Percentiles rank a stretch among this genome's conserved stretches.
Evolutionary conservation across 768 basidiomycete genomes (phyloP).

Genomic region (Russula foetens): DNA sequence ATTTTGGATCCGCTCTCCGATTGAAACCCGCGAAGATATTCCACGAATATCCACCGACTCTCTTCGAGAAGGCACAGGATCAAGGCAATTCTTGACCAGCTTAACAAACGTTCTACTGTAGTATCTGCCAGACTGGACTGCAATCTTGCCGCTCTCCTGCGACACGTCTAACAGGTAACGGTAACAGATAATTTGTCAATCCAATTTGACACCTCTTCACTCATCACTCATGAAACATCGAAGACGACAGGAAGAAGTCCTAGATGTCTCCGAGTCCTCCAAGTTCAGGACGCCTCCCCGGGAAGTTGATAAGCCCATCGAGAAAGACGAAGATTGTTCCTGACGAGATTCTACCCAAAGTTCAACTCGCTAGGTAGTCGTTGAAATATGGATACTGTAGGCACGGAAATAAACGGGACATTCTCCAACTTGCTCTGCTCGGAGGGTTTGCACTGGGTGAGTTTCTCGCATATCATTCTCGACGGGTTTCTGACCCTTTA

Average conservation of each 20-base stretch:
- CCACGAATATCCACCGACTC: constrained; percentile 17
- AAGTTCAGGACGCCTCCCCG: constrained; percentile 28
- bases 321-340: constrained; percentile 17
- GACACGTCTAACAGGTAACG: constrained; percentile 13
- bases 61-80: constrained; percentile 15
- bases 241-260: constrained; percentile 48
- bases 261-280: constrained; percentile 32
- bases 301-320: constrained; percentile 21
- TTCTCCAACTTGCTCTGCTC: constrained; percentile 32
- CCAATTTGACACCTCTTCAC: background rate
- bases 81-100: constrained; percentile 7
- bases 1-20: too few species aligned
- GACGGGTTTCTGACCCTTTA: background rate
- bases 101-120: constrained; percentile 13
- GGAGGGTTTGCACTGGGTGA: constrained; percentile 46
- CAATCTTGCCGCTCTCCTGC: constrained; percentile 2
- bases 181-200: background rate
- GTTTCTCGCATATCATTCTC: constrained; percentile 10
- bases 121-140: constrained; percentile 2
- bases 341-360: constrained; percentile 20
- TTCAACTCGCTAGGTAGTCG: background rate
- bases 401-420: constrained; percentile 22
- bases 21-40: constrained; percentile 14
- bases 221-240: constrained; percentile 58
- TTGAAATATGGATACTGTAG: constrained; percentile 16